Evolutionary conservation across 345 rosid species (phyloP).

Genomic region (Ceriops zippeliana): DNA sequence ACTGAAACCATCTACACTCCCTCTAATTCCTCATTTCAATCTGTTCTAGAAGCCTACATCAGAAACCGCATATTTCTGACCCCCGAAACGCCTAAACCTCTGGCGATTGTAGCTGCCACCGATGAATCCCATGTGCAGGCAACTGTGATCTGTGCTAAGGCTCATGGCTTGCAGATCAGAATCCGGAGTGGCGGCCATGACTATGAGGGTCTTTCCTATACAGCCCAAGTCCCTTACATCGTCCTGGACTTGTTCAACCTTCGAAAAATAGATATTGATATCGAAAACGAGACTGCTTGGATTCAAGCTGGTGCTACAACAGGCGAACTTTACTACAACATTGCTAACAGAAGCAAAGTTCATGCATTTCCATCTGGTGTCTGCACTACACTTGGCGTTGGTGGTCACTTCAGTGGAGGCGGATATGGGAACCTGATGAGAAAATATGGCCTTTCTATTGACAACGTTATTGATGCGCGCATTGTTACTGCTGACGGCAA

Average conservation of each 20-base stretch:
- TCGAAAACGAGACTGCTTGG: constrained; percentile 13
- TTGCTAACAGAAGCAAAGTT: constrained; percentile 11
- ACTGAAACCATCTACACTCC: background rate
- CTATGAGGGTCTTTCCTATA: constrained; percentile 27
- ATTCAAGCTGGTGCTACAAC: constrained; percentile 25
- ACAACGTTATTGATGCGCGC: constrained; percentile 20
- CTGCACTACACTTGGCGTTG: constrained; percentile 18
- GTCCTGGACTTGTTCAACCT: constrained; percentile 20
- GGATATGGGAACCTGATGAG: constrained; percentile 24
- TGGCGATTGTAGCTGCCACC: constrained; percentile 1
- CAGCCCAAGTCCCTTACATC: constrained; percentile 15
- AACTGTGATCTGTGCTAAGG: constrained; percentile 9
- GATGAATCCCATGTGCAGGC: constrained; percentile 15
- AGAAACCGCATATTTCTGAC: background rate
- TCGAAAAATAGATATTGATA: constrained; percentile 7
- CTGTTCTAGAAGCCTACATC: background rate
- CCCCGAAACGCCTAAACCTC: background rate
- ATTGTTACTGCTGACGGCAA: constrained; percentile 15
- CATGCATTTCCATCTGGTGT: constrained; percentile 26
- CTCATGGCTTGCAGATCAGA: constrained; percentile 5
- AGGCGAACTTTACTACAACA: constrained; percentile 24
- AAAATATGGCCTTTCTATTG: constrained; percentile 20
- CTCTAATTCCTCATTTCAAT: background rate
- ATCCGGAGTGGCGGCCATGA: constrained; percentile 27
- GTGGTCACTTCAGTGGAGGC: constrained; percentile 25